Percentiles rank a stretch among this genome's conserved stretches.
phyloP scores from a whole-genome alignment of 2,329 filamentous ascomycete species.

The Claviceps capensis region DNA sequence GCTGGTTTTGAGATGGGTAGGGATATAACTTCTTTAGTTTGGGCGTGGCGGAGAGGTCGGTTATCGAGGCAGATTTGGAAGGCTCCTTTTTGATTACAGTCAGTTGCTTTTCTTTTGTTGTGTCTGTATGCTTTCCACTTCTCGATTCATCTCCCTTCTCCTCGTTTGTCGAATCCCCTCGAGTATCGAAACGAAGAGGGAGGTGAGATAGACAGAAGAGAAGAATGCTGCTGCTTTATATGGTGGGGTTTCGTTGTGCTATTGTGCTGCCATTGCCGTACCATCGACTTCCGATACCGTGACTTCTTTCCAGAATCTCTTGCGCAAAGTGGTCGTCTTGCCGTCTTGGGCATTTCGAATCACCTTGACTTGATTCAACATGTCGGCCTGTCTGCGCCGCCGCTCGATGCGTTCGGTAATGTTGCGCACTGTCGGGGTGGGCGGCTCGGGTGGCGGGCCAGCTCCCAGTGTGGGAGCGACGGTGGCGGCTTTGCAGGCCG shows the following conservation, averaged over 20 bases:
- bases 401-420: conserved; percentile 33
- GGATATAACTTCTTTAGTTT: conserved; percentile 55
- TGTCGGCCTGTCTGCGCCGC: conserved; percentile 38
- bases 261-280: conserved; percentile 19
- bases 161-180: neutral
- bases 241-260: no score
- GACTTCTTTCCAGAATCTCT: conserved; percentile 84
- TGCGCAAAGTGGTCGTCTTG: conserved; percentile 37
- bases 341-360: conserved; percentile 23
- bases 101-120: neutral
- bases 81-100: conserved; percentile 14
- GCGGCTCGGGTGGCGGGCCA: conserved; percentile 45
- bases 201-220: neutral
- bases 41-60: conserved; percentile 64
- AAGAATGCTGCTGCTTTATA: no score
- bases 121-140: neutral
- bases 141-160: neutral
- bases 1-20: conserved; percentile 64
- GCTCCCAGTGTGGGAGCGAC: conserved; percentile 40
- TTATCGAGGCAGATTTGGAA: conserved; percentile 60
- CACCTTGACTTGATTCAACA: conserved; percentile 38
- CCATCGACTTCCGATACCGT: conserved; percentile 53
- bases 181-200: no score
- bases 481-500: conserved; percentile 25
- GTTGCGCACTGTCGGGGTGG: conserved; percentile 28